phyloP scores from a whole-genome alignment of 495 filamentous ascomycete genomes.

The Penicillium desertorum region DNA sequence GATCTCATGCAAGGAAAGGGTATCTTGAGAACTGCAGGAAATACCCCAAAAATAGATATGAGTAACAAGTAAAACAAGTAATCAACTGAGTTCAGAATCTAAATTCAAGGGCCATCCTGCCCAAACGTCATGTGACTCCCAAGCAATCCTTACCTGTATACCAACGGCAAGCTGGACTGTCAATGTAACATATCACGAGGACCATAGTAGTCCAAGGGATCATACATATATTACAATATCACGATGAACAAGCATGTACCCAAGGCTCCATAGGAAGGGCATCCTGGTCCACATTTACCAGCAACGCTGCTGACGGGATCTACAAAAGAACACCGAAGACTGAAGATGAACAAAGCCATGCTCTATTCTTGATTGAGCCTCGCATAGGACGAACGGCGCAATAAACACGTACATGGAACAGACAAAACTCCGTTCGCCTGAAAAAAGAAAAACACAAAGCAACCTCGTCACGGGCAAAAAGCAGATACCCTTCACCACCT shows the following conservation, averaged over 20 bases:
- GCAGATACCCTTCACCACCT: slow-evolving; percentile 27
- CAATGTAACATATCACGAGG: no score
- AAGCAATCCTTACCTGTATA: no score
- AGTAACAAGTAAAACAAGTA: no score
- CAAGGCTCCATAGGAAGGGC: background rate
- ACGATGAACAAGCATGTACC: background rate
- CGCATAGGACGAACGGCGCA: slow-evolving; percentile 17
- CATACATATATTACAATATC: no score
- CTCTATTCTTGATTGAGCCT: slow-evolving; percentile 28
- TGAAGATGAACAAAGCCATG: slow-evolving; percentile 22
- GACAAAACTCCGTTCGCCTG: slow-evolving; percentile 31
- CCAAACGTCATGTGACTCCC: no score
- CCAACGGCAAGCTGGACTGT: no score
- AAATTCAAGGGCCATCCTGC: no score
- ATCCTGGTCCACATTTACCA: background rate
- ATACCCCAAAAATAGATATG: no score
- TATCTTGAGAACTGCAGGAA: no score
- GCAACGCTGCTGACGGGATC: background rate
- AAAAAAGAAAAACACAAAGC: slow-evolving; percentile 23
- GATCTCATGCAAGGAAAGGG: no score
- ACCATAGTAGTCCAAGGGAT: no score
- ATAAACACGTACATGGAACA: slow-evolving; percentile 29
- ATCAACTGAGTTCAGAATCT: no score
- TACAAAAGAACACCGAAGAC: background rate
- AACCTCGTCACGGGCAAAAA: slow-evolving; percentile 25